Base-by-base conservation (phyloP, 148 eudicot genomes). In the Cornus florida region DNA sequence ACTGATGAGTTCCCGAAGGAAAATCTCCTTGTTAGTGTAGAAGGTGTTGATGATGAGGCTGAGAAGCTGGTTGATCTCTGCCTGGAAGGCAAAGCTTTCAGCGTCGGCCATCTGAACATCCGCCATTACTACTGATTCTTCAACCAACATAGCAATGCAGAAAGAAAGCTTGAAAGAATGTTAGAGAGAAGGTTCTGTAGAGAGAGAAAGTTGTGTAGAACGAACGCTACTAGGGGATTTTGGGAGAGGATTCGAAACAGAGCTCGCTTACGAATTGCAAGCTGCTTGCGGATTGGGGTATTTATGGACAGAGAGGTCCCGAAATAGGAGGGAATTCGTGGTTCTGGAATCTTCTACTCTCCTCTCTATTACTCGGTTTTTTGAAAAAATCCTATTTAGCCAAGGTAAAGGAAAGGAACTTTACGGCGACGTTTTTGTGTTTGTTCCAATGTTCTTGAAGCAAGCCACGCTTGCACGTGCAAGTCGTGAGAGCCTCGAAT, bases 1-100 rank as follows among this genome's bases (percentile, higher is more conserved):
- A 76, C 94, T 91, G 78, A 92, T 91, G 48, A 94, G 57, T 28
- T 94, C 98, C 13, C 98, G 90, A 24, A 94, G 97, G 79, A 94
- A 94, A 24, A 94, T 94, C 89, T 94, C 98, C 83, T 94, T 94
- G 94, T 94, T 94, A 69, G 94, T 92, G 88, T 94, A 94, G 73
- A 94, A 93, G 4, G 97, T 93, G 81, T 94, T 94, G 92, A 92
- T 94, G 70, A 94, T 94, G n/a, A 94, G 84, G 77, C 97, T 92
- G 6, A 92, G 81, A 4, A 94, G 88, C 73, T 94, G 98, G 78
- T 92, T 92, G 66, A 94, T 94, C 87, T 94, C 96, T 0, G 98
- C 98, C 87, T 94, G 98, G 71, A 94, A 94, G 0, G 98, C 98
- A 10, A 94, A 94, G 11, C 97, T 94, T 82, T 94, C 98, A 0